Evolutionary conservation across 768 basidiomycete genomes (phyloP).

Genomic region (Austroboletus festivus): DNA sequence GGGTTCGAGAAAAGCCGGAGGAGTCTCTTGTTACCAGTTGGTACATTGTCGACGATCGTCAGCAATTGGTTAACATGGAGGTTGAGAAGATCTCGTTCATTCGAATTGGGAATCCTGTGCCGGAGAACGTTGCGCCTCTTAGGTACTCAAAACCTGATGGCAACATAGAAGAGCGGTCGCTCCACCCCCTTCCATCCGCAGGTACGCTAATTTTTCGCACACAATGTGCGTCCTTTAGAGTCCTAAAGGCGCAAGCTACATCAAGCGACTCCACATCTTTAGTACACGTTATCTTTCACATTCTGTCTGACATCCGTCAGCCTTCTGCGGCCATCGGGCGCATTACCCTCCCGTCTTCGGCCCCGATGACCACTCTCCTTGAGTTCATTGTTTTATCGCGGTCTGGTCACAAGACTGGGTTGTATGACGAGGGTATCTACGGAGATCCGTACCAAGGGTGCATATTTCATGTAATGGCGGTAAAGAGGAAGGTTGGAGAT

Average conservation of each 20-base stretch:
- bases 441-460: conserved; percentile 14
- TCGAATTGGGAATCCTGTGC: background rate
- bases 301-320: background rate
- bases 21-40: conserved; percentile 21
- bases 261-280: background rate
- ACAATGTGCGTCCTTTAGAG: conserved; percentile 9
- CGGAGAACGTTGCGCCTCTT: conserved; percentile 1
- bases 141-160: background rate
- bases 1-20: background rate
- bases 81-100: background rate
- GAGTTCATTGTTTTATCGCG: conserved; percentile 24
- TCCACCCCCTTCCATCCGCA: background rate
- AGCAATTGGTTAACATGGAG: conserved; percentile 8
- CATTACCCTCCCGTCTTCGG: conserved; percentile 15
- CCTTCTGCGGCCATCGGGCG: conserved; percentile 7
- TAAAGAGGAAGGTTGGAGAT: conserved; percentile 1
- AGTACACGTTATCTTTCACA: conserved; percentile 11
- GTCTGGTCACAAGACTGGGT: background rate
- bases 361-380: background rate
- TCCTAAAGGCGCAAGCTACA: conserved; percentile 1
- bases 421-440: conserved; percentile 12
- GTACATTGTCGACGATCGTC: conserved; percentile 15
- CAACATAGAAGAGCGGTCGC: background rate
- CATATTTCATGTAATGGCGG: conserved; percentile 21
- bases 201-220: conserved; percentile 28